A percentile compares a stretch with the other conserved stretches of the same genome.
Evolutionary conservation across 2,329 filamentous ascomycete species (phyloP).

Genomic region (Septoria linicola): DNA sequence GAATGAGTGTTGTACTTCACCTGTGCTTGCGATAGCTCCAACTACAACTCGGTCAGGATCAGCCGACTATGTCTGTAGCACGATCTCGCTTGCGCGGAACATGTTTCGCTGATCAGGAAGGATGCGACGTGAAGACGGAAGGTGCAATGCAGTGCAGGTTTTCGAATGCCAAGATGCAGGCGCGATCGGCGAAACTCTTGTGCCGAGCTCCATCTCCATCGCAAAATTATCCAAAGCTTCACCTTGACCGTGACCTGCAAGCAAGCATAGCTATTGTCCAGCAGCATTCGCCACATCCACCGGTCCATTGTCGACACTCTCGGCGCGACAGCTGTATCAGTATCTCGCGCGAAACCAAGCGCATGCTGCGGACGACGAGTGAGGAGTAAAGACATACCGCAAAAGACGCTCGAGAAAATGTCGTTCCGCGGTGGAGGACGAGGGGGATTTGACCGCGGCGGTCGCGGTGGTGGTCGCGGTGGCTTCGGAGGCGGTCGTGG

Average conservation of each 20-base stretch:
- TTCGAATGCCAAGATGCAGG: background rate
- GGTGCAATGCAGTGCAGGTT: background rate
- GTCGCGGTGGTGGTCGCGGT: slow-evolving; percentile 28
- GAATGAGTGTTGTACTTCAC: slow-evolving; percentile 6
- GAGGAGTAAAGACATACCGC: background rate
- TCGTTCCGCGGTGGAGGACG: slow-evolving; percentile 32
- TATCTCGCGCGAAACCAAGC: slow-evolving; percentile 3
- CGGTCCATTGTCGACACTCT: background rate
- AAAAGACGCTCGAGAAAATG: slow-evolving; percentile 23
- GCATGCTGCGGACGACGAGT: background rate
- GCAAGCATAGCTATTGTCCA: background rate
- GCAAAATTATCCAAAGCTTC: slow-evolving; percentile 2
- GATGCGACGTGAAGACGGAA: background rate
- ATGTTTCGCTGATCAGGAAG: background rate
- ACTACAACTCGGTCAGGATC: no score
- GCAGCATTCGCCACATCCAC: background rate
- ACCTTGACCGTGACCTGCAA: background rate
- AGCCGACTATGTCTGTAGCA: background rate
- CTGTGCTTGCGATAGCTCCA: background rate
- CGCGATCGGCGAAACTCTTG: background rate
- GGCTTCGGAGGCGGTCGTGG: slow-evolving; percentile 34
- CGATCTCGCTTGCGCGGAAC: background rate
- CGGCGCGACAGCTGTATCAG: background rate
- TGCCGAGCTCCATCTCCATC: background rate
- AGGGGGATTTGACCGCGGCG: slow-evolving; percentile 26